Percentiles rank a stretch among this genome's conserved stretches.
phyloP scores from a whole-genome alignment of 176 grass and related monocot genomes.

The Lolium multiflorum region DNA sequence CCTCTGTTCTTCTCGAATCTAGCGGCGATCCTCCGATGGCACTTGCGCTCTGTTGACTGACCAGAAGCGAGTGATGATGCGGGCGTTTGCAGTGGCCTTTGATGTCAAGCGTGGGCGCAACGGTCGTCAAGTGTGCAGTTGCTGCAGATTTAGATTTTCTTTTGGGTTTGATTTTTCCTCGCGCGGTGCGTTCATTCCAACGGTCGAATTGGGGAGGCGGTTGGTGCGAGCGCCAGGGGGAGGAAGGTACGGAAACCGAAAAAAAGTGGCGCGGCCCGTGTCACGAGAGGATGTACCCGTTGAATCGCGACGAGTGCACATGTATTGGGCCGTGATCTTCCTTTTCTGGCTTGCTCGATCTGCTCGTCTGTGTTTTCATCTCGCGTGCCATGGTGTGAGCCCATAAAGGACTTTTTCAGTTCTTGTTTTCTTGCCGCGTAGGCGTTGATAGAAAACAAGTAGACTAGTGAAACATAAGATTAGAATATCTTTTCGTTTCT shows the following conservation, averaged over 20 bases:
- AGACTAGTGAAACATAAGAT: not conserved
- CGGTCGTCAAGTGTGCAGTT: constrained; percentile 45
- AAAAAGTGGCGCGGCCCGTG: constrained; percentile 32
- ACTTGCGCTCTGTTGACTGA: constrained; percentile 36
- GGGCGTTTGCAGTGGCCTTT: constrained; percentile 21
- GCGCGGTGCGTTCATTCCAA: constrained; percentile 43
- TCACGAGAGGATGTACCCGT: constrained; percentile 24
- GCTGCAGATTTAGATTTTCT: constrained; percentile 38
- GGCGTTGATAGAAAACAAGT: not conserved
- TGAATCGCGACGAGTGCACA: not conserved
- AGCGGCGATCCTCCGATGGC: not conserved
- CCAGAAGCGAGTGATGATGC: not conserved
- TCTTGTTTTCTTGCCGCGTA: not conserved
- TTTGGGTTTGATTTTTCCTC: constrained; percentile 36
- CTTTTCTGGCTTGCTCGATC: not conserved
- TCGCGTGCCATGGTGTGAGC: constrained; percentile 24
- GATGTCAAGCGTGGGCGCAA: constrained; percentile 48
- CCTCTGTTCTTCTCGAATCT: not conserved
- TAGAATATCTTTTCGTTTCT: not conserved
- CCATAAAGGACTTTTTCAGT: constrained; percentile 8
- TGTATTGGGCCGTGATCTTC: not conserved
- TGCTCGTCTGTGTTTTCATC: not conserved
- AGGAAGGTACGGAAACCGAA: constrained; percentile 18
- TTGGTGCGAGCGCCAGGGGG: not conserved
- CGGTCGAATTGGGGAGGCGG: constrained; percentile 48